Evolutionary conservation across 192 early-diverging fungal species (phyloP).

Genomic region (Coemansia sp.): DNA sequence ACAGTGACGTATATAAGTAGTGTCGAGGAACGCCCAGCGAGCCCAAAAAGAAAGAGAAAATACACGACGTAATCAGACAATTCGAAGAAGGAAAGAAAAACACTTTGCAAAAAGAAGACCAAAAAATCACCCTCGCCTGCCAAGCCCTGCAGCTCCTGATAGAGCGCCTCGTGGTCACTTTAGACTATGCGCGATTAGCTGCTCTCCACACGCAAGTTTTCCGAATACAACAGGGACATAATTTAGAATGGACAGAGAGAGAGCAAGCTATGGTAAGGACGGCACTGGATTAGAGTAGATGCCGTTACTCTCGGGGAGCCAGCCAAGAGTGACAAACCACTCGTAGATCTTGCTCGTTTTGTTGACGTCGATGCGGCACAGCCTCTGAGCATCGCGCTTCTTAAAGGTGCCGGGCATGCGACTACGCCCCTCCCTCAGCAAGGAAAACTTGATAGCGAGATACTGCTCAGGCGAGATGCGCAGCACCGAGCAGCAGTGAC

Average conservation of each 20-base stretch:
- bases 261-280: not conserved
- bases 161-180: not conserved
- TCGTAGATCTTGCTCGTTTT: slow-evolving; percentile 87
- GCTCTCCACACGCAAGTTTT: not conserved
- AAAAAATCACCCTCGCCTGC: not conserved
- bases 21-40: not conserved
- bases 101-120: not conserved
- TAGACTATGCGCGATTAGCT: not conserved
- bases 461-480: slow-evolving; percentile 83
- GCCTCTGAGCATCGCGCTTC: slow-evolving; percentile 88
- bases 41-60: not conserved
- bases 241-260: not conserved
- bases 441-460: slow-evolving; percentile 73
- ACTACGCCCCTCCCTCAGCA: slow-evolving; percentile 60
- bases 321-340: slow-evolving; percentile 82
- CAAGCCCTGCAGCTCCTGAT: not conserved
- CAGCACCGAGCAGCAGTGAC: slow-evolving; percentile 70
- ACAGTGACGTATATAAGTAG: not conserved
- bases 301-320: slow-evolving; percentile 61
- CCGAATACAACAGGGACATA: not conserved
- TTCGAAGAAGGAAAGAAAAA: no score
- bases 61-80: not conserved
- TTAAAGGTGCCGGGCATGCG: slow-evolving; percentile 57
- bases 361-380: slow-evolving; percentile 92
- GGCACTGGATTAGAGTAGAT: slow-evolving; percentile 20